Evolutionary conservation across 257 asterid species (phyloP).

Genomic region (Solanum lycopersicoides): DNA sequence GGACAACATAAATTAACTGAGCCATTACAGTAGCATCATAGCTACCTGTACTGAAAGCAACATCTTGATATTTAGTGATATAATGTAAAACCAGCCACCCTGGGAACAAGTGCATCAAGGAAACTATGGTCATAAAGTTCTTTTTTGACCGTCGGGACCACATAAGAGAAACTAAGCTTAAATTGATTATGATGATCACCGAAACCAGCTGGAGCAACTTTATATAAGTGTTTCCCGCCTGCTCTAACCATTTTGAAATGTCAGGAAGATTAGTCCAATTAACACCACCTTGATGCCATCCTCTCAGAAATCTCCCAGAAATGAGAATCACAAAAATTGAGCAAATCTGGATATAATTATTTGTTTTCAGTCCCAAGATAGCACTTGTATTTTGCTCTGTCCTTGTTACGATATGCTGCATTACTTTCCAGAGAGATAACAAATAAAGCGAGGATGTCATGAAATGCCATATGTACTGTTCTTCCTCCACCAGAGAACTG

Average conservation of each 20-base stretch:
- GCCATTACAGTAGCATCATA: slow-evolving; percentile 36
- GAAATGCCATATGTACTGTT: slow-evolving; percentile 85
- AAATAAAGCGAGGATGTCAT: slow-evolving; percentile 55
- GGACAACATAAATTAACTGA: slow-evolving; percentile 46
- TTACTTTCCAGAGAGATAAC: slow-evolving; percentile 51
- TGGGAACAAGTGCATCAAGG: slow-evolving; percentile 39
- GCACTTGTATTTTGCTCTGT: slow-evolving; percentile 2
- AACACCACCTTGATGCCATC: slow-evolving; percentile 99
- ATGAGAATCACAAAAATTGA: slow-evolving; percentile 33
- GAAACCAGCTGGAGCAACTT: slow-evolving; percentile 52
- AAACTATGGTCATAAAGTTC: slow-evolving; percentile 14
- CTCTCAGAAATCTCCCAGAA: slow-evolving; percentile 75
- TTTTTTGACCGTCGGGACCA: slow-evolving; percentile 19
- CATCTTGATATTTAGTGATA: slow-evolving; percentile 31
- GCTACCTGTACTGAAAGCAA: slow-evolving; percentile 20
- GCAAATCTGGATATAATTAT: slow-evolving; percentile 12
- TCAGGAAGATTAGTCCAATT: slow-evolving; percentile 87
- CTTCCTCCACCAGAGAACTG: slow-evolving; percentile 95
- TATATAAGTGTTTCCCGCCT: slow-evolving; percentile 36
- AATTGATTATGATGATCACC: slow-evolving; percentile 26
- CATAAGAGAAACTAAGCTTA: slow-evolving; percentile 24
- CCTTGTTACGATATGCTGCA: slow-evolving; percentile 10
- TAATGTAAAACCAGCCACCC: slow-evolving; percentile 38
- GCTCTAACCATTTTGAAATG: slow-evolving; percentile 64
- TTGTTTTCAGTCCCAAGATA: not conserved